Percentiles rank a stretch among this genome's conserved stretches.
Conservation (phyloP, 2,329 filamentous ascomycete genomes). For the Fusarium sp. region DNA sequence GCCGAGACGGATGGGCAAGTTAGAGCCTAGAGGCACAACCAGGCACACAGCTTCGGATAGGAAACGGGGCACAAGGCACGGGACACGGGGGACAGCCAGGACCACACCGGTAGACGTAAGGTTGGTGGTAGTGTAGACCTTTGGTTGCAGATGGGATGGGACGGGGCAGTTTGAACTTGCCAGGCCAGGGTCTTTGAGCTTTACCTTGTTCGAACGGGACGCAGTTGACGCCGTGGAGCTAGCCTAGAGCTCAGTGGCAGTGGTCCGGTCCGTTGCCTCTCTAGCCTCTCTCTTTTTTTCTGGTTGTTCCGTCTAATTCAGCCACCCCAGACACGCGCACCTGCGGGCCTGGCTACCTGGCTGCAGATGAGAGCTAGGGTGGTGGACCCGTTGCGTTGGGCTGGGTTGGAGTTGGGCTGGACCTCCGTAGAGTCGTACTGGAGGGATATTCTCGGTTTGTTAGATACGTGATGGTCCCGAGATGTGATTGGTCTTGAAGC, state of each 20-base stretch:
- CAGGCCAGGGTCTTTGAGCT: constrained; percentile 36
- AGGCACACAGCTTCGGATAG: constrained; percentile 29
- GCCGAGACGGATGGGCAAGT: constrained; percentile 25
- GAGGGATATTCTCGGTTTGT: constrained; percentile 7
- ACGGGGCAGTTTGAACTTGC: constrained; percentile 29
- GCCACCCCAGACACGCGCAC: constrained; percentile 35
- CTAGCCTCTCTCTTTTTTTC: constrained; percentile 9
- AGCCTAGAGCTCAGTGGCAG: constrained; percentile 16
- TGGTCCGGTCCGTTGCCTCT: constrained; percentile 21
- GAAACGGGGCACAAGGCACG: constrained; percentile 37
- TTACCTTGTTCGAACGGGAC: constrained; percentile 30
- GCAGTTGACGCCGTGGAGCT: constrained; percentile 30
- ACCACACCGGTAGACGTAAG: constrained; percentile 29
- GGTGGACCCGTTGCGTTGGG: constrained; percentile 32
- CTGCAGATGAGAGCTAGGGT: constrained; percentile 21
- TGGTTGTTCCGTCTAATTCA: constrained; percentile 36
- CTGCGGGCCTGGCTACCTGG: constrained; percentile 21
- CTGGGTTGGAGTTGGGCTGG: constrained; percentile 23
- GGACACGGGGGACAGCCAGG: constrained; percentile 30
- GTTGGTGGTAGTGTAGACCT: constrained; percentile 8
- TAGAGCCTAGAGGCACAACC: constrained; percentile 23
- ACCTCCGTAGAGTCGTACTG: constrained; percentile 4
- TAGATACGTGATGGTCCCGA: constrained; percentile 2
- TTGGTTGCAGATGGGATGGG: constrained; percentile 33
- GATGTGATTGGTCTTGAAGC: constrained; percentile 18